These are phyloP conservation scores for Ogataea allantospora DNA, from an alignment of 805 yeast species.

Conservation along the genomic window DNA sequence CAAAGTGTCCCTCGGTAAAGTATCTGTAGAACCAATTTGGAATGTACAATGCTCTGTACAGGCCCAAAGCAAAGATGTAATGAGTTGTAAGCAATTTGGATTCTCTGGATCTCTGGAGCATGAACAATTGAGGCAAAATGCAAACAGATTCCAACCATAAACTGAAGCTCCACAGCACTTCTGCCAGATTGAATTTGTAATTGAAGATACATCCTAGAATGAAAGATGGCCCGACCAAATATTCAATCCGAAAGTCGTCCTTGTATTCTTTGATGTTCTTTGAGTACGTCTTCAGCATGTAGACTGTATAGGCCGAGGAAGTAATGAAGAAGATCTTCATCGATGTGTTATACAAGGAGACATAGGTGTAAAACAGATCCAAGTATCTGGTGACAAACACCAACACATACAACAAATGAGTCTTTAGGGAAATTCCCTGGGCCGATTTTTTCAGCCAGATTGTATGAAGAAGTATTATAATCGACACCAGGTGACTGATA, in stretches of 20 bases:
- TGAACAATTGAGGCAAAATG: constrained; percentile 86
- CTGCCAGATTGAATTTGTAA: constrained; percentile 57
- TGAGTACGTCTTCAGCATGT: constrained; percentile 64
- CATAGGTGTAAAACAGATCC: constrained; percentile 55
- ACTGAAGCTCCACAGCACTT: constrained; percentile 82
- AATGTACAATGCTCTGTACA: constrained; percentile 84
- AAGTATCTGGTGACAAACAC: constrained; percentile 75
- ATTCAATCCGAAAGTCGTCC: constrained; percentile 70
- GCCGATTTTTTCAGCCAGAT: constrained; percentile 64
- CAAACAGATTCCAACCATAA: constrained; percentile 93
- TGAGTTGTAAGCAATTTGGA: constrained; percentile 87
- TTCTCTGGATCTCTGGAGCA: constrained; percentile 85
- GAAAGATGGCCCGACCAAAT: constrained; percentile 62
- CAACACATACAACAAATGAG: constrained; percentile 74
- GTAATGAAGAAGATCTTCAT: constrained; percentile 82
- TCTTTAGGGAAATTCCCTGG: constrained; percentile 83
- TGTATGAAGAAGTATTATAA: constrained; percentile 69
- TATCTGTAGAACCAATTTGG: constrained; percentile 96
- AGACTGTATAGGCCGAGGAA: constrained; percentile 72
- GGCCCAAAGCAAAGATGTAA: constrained; percentile 90
- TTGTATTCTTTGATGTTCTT: constrained; percentile 59
- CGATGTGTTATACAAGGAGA: constrained; percentile 69
- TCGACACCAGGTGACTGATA: constrained; percentile 77
- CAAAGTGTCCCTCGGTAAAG: constrained; percentile 59
- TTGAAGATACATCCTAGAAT: constrained; percentile 62